phyloP scores from a whole-genome alignment of 768 basidiomycete species.

The Cyclocybe aegerita region DNA sequence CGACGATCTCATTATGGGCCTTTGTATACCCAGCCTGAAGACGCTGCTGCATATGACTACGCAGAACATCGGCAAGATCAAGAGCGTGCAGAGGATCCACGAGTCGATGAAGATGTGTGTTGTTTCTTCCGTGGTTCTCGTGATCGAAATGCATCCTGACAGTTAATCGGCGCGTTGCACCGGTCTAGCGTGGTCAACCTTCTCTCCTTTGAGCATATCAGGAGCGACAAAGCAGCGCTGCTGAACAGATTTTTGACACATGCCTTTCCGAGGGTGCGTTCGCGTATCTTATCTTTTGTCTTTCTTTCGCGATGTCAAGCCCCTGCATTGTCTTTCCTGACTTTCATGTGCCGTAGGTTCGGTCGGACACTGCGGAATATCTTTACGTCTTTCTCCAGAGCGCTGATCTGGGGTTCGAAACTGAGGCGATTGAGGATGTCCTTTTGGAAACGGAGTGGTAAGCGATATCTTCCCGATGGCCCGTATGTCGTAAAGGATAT shows the following conservation, averaged over 20 bases:
- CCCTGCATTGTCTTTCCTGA: background rate
- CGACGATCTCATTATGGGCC: background rate
- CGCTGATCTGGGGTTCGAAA: conserved; percentile 62
- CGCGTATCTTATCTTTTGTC: conserved; percentile 9
- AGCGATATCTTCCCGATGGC: conserved; percentile 16
- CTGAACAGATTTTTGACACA: conserved; percentile 72
- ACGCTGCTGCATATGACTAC: conserved; percentile 55
- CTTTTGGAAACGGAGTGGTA: conserved; percentile 85
- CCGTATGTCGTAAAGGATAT: no score
- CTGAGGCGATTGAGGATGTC: conserved; percentile 65
- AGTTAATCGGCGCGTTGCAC: no score
- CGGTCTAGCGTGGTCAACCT: conserved; percentile 61
- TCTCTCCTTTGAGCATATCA: conserved; percentile 50
- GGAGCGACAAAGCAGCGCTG: conserved; percentile 38
- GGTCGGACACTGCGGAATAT: conserved; percentile 79
- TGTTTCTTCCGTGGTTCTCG: background rate
- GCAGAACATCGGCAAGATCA: conserved; percentile 65
- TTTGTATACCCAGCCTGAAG: conserved; percentile 41
- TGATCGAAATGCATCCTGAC: background rate
- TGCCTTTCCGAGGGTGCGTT: conserved; percentile 72
- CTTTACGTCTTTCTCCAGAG: conserved; percentile 78
- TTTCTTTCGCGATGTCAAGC: conserved; percentile 6
- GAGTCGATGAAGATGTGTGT: conserved; percentile 82
- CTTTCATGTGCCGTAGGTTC: conserved; percentile 51
- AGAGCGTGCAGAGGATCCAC: conserved; percentile 79